A percentile compares a stretch with the other conserved stretches of the same genome.
phyloP scores from a whole-genome alignment of 768 basidiomycete species.

The Omphalotus guepiniiformis region DNA sequence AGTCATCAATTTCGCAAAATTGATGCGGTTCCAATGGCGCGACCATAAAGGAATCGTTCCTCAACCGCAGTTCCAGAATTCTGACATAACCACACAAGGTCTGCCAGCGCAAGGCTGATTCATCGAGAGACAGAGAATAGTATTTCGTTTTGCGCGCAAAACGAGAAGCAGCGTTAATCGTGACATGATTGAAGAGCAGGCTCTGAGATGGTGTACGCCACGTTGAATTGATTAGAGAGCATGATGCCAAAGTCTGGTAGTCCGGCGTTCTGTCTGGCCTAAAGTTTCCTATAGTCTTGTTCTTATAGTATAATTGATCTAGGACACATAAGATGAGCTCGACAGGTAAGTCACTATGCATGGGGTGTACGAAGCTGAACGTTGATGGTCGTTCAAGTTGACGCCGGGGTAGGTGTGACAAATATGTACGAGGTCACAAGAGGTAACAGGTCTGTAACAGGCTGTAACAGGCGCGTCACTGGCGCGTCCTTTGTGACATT shows the following conservation, averaged over 20 bases:
- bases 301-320: not conserved
- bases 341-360: not conserved
- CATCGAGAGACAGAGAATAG: too few species aligned
- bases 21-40: not conserved
- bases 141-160: not conserved
- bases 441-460: too few species aligned
- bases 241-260: not conserved
- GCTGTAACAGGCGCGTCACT: too few species aligned
- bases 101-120: not conserved
- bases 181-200: conserved; percentile 5
- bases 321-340: conserved; percentile 3
- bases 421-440: too few species aligned
- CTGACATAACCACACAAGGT: not conserved
- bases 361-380: too few species aligned
- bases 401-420: too few species aligned
- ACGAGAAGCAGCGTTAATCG: not conserved
- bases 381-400: too few species aligned
- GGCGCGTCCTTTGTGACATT: too few species aligned
- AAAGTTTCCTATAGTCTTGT: not conserved
- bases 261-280: not conserved
- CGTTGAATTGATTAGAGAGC: not conserved
- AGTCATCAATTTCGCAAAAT: not conserved
- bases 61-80: conserved; percentile 1
- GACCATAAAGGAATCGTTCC: not conserved
- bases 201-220: conserved; percentile 1